Percentiles rank a stretch among this genome's conserved stretches.
Evolutionary conservation across 768 basidiomycete genomes (phyloP).

Genomic region (Kwoniella newhampshirensis): DNA sequence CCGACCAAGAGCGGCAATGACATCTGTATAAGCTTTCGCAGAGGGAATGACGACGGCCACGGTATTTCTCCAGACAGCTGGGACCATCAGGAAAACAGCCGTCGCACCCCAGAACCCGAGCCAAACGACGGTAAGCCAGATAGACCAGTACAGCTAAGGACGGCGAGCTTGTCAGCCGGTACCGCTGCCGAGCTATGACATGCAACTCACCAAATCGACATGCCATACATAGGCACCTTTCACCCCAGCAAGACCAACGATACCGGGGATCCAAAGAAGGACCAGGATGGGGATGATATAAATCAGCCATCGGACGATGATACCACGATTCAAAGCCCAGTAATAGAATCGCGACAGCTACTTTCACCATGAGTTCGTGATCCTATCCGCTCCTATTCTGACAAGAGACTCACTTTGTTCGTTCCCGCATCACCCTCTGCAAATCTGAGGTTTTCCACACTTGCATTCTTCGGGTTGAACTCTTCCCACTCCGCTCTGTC

Average conservation of each 20-base stretch:
- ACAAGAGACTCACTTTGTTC: conserved; percentile 42
- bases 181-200: background rate
- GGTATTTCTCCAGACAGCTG: conserved; percentile 62
- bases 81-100: conserved; percentile 59
- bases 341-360: conserved; percentile 68
- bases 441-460: conserved; percentile 47
- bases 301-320: conserved; percentile 75
- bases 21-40: conserved; percentile 73
- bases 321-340: conserved; percentile 71
- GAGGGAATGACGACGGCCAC: conserved; percentile 73
- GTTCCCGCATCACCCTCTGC: conserved; percentile 53
- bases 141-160: conserved; percentile 69
- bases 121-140: conserved; percentile 81
- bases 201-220: conserved; percentile 47
- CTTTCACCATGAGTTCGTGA: too few species aligned
- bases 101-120: conserved; percentile 77
- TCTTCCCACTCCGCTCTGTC: conserved; percentile 52
- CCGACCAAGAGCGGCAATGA: conserved; percentile 68
- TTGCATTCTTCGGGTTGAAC: conserved; percentile 48
- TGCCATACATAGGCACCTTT: conserved; percentile 60
- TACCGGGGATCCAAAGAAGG: conserved; percentile 57
- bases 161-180: background rate
- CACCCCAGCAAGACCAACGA: conserved; percentile 62
- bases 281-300: conserved; percentile 70
- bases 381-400: too few species aligned